Evolutionary conservation across 441 rosid species (phyloP), one percentile per base, ranked within the genome.

Genomic region (Croton laevigatus): DNA sequence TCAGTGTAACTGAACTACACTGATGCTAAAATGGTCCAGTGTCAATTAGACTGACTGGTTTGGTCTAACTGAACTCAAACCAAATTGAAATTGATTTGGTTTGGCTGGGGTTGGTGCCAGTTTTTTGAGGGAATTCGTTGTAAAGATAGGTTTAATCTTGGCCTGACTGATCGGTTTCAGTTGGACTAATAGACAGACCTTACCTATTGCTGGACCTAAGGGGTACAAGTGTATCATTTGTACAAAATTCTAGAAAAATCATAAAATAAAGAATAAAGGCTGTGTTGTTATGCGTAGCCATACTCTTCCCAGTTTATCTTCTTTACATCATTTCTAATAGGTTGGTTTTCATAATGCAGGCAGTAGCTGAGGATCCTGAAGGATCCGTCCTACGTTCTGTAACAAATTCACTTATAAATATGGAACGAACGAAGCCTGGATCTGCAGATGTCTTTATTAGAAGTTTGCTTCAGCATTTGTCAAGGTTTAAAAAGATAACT

Each of bases 401-500:
- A 62, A 76, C 77, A 67, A 88, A 78, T 78, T 86, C 96, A 44
- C 85, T 95, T 13, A 53, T 78, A 57, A 81, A 75, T 63, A 85
- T 95, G 93, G 99, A 95, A 81, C 88, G 84, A 14, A 59, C 67
- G 65, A 88, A 81, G 78, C 89, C 95, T 51, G 99, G 97, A 76
- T 89, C 99, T 62, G 84, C 88, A 74, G 98, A 91, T 78, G 86
- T 82, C 66, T 76, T 95, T 65, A 71, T 89, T 42, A 86, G 90
- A 74, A 86, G 67, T 79, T 77, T 95, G 83, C 86, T 93, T 52
- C 90, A 87, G 84, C 87, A 73, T 72, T 74, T 93, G 75, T 85
- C 92, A 81, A 91, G 97, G 98, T 95, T 78, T 67, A 57, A 6
- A 19, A 65, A 63, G n/a, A 48, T 53, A 40, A 49, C 17, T 51